Evolutionary conservation across 805 yeast genomes (phyloP), one percentile per base, ranked within the genome.

Genomic region (Candida ovalis): DNA sequence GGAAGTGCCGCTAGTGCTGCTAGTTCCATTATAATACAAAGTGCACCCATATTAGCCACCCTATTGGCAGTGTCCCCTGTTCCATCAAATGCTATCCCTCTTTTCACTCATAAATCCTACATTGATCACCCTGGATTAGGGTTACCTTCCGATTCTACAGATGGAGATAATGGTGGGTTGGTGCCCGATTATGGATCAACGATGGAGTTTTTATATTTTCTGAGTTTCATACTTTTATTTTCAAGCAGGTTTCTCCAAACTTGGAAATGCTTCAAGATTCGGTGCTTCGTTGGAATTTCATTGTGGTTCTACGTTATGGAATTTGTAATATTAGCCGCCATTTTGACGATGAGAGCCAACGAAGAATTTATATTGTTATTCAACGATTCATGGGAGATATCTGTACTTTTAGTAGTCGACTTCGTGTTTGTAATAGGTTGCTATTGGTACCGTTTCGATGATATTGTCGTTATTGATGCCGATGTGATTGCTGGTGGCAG

Each of bases 21-120:
- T 17, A 35, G 38, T 35, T 35, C 38, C 7, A 19, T 13, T 36
- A 28, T 47, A 5, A 50, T 54, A 1, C 54, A 52, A 17, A 51
- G 50, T 35, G 63, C 62, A 2, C 70, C 70, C 1, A 59, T 66
- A 6, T 43, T 66, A 23, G 63, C 70, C 2, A 61, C 70, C 2
- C 47, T 66, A 25, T 44, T 66, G 18, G 66, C 68, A 9, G 33
- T 64, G 8, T 52, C 68, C 13, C 66, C 68, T 3, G 60, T 62
- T 1, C 61, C 56, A 0, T 50, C 64, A 21, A 52, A 53, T 37
- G 64, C 62, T 6, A 21, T 49, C n/a, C 49, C 60, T 15, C 5
- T 30, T 12, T 7, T 25, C 28, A 25, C 7, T 10, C 28, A 25
- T 25, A 7, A 7, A 7, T 25, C 10, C 28, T 25, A 25, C 28